Conservation (phyloP, 208 protist species). For the Borovskyia barvae region DNA sequence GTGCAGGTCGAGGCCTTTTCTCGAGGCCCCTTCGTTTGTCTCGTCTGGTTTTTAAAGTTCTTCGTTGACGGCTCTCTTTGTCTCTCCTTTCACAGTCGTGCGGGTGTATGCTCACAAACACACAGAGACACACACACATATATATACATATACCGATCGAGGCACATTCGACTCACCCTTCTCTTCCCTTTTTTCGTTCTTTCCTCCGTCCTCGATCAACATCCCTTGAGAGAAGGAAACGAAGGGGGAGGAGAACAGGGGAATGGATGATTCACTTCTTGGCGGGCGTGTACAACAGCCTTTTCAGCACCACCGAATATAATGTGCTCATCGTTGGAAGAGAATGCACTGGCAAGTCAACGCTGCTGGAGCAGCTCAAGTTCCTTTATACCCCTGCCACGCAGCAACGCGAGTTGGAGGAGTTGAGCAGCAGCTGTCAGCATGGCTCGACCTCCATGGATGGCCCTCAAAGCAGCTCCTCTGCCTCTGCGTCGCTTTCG, state of each 20-base stretch:
- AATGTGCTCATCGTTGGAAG: constrained; percentile 93
- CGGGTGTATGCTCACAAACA: background rate
- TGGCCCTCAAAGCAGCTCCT: too few relatives aligned
- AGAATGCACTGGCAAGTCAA: constrained; percentile 97
- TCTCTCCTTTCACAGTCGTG: background rate
- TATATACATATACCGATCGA: background rate
- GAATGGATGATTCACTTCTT: constrained; percentile 70
- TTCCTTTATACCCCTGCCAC: constrained; percentile 52
- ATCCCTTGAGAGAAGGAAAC: too few relatives aligned
- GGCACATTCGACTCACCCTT: background rate
- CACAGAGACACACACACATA: background rate
- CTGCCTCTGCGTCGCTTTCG: too few relatives aligned
- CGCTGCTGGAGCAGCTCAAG: constrained; percentile 98
- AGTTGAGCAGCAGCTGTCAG: too few relatives aligned
- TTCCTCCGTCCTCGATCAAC: background rate
- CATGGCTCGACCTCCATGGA: too few relatives aligned
- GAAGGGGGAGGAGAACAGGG: too few relatives aligned
- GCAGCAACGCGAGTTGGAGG: constrained; percentile 13
- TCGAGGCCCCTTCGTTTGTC: too few relatives aligned
- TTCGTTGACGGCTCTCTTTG: too few relatives aligned
- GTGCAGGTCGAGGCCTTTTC: too few relatives aligned
- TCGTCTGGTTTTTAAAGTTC: too few relatives aligned
- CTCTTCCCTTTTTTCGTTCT: background rate
- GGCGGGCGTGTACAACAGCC: constrained; percentile 48
- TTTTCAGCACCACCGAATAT: constrained; percentile 86